Evolutionary conservation across 257 asterid species (phyloP), one percentile per base, ranked within the genome.

Genomic region (Gynochthodes officinalis): DNA sequence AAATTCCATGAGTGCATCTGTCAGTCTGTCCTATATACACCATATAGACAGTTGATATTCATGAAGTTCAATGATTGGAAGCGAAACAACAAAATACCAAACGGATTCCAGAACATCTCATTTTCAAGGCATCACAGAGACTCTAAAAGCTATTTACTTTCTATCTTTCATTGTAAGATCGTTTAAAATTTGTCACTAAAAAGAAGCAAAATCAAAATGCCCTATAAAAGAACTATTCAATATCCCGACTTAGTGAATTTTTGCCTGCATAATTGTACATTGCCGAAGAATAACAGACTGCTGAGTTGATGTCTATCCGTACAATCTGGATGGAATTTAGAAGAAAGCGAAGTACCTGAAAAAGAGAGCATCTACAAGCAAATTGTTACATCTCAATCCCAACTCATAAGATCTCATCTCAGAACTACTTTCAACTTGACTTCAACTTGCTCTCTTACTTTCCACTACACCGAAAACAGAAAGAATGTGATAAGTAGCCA

Each of bases 391-490:
- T 15, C 65, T n/a, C 42, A 13, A 19, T 55, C 54, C 18, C 65
- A 19, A 37, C 12, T 32, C 48, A 11, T 2, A 32, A 48, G 49
- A 66, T 61, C 84, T 94, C 88, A 94, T 86, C 99, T 83, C 59
- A 95, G 84, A 70, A 90, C 90, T 27, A 95, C 97, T 2, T 86
- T 86, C 89, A 95, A 78, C 89, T 90, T 92, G 85, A 73, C 74
- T 77, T 92, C 86, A 37, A 90, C 97, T 79, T 92, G 94, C 65
- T 95, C 99, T 42, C 98, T 85, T 76, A 95, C 96, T 74, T 86
- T 95, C 94, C 86, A 87, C 99, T 95, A 90, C 82, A 84, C 73
- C 69, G 3, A 11, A 27, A 71, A 70, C 73, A 33, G 32, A 60
- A 50, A 32, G 33, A n/a, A 0, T 12, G 70, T 50, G 50, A n/a